phyloP scores from a whole-genome alignment of 2,329 filamentous ascomycete species.

The Ceratocystiopsis sp. region DNA sequence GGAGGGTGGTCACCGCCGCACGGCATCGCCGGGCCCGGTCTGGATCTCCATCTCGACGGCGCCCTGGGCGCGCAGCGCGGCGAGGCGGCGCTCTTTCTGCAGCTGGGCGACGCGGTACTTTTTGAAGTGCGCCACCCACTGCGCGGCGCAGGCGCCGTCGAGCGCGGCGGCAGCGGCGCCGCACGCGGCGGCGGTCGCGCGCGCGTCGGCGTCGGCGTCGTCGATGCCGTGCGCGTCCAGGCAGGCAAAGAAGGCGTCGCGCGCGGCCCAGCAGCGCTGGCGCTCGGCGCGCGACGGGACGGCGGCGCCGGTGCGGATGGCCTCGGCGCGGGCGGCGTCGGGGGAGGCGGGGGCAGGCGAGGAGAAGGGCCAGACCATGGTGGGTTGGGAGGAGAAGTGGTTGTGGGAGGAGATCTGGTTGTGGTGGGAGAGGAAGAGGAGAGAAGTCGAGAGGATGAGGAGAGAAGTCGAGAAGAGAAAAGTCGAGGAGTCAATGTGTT shows the following conservation, averaged over 20 bases:
- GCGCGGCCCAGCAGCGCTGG: constrained; percentile 71
- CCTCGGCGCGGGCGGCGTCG: constrained; percentile 30
- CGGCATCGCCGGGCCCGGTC: constrained; percentile 10
- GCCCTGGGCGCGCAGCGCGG: constrained; percentile 56
- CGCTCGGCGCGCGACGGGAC: constrained; percentile 77
- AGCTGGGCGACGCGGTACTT: constrained; percentile 86
- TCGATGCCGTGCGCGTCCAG: constrained; percentile 69
- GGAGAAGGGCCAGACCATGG: not conserved
- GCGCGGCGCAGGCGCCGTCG: constrained; percentile 69
- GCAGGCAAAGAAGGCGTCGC: constrained; percentile 78
- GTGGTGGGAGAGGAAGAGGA: too few species aligned
- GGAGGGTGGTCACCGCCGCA: not conserved
- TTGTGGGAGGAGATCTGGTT: too few species aligned
- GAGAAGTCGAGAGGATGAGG: too few species aligned
- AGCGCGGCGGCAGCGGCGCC: constrained; percentile 36
- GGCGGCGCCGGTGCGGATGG: constrained; percentile 40
- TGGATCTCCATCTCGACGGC: constrained; percentile 37
- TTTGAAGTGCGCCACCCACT: constrained; percentile 98
- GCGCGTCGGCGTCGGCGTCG: constrained; percentile 38
- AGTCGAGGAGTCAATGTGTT: too few species aligned
- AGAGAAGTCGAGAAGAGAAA: too few species aligned
- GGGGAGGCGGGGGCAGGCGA: constrained; percentile 1
- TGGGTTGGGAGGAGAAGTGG: too few species aligned
- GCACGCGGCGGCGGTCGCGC: constrained; percentile 24
- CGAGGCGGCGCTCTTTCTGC: constrained; percentile 65